Evolutionary conservation across 108 stramenopile genomes (phyloP), one percentile per base, ranked within the genome.

Genomic region (Skeletonema marinoi): DNA sequence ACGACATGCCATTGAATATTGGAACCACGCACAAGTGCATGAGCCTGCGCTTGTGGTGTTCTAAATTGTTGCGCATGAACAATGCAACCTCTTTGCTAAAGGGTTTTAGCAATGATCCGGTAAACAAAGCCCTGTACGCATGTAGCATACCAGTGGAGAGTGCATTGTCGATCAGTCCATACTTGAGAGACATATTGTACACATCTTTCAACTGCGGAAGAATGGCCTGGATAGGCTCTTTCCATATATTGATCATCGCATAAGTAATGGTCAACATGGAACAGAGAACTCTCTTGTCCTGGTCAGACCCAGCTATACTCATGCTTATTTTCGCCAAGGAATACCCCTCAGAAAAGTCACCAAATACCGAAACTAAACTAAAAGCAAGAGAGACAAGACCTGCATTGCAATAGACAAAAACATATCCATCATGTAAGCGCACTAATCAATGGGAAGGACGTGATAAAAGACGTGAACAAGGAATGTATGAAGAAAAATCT

Each of bases 191-290:
- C 16, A 68, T 10, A 32, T 6, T 51, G 68, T 68, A 68, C 2
- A 50, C 44, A 48, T 68, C 68, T 21, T 48, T 31, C 41, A 68
- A 16, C 8, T 42, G 68, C 17, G 25, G 46, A 21, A 68, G 46
- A 21, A 68, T 48, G 21, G 41, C 68, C 25, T 68, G 68, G 11
- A 68, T 32, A 4, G 68, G 68, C 50, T 68, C 68, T 50, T 68
- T 68, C 68, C 68, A 68, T 4, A 68, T 39, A 35, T 39, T 66
- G 32, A 66, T 13, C 32, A 66, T 38, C 0, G 39, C 65, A 66
- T 19, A 66, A 3, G 21, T 38, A 12, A 19, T 7, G 13, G 1
- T 3, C 13, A 33, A 36, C 4, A 66, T 21, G 32, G 16, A 19
- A n/a, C 32, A 32, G 16, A 66, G 65, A 39, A 66, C 17, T 39